phyloP scores from a whole-genome alignment of 2,329 filamentous ascomycete genomes.

The Cadophora luteo-olivacea region DNA sequence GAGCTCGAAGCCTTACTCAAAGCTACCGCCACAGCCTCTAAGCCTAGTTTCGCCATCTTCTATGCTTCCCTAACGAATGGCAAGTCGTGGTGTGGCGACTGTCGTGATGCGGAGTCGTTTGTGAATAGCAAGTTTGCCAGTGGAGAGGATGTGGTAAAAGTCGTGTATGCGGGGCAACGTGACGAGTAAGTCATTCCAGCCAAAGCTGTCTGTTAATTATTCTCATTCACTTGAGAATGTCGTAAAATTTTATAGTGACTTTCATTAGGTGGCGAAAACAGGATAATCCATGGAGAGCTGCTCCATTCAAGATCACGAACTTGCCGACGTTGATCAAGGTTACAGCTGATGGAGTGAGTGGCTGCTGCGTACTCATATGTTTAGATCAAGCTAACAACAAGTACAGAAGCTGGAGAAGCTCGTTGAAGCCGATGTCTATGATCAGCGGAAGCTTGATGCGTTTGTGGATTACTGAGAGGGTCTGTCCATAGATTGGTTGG shows the following conservation, averaged over 20 bases:
- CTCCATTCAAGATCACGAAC: slow-evolving; percentile 37
- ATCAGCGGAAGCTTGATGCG: slow-evolving; percentile 38
- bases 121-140: slow-evolving; percentile 37
- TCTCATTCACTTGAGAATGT: too few species aligned
- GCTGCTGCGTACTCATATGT: too few species aligned
- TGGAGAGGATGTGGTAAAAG: slow-evolving; percentile 26
- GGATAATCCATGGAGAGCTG: slow-evolving; percentile 38
- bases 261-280: slow-evolving; percentile 36
- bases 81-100: slow-evolving; percentile 41
- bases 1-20: slow-evolving; percentile 23
- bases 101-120: slow-evolving; percentile 38
- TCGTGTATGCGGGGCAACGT: slow-evolving; percentile 38
- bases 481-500: not conserved
- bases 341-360: slow-evolving; percentile 35
- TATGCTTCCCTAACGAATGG: slow-evolving; percentile 39
- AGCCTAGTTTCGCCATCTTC: slow-evolving; percentile 37
- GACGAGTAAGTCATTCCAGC: slow-evolving; percentile 34
- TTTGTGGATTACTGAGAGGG: slow-evolving; percentile 29
- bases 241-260: not conserved
- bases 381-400: slow-evolving; percentile 17
- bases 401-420: slow-evolving; percentile 36
- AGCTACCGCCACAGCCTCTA: slow-evolving; percentile 28
- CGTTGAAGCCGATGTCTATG: slow-evolving; percentile 39
- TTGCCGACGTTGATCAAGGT: slow-evolving; percentile 41
- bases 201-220: too few species aligned